phyloP scores from a whole-genome alignment of 2,329 filamentous ascomycete species.

The Cercospora brassicicola region DNA sequence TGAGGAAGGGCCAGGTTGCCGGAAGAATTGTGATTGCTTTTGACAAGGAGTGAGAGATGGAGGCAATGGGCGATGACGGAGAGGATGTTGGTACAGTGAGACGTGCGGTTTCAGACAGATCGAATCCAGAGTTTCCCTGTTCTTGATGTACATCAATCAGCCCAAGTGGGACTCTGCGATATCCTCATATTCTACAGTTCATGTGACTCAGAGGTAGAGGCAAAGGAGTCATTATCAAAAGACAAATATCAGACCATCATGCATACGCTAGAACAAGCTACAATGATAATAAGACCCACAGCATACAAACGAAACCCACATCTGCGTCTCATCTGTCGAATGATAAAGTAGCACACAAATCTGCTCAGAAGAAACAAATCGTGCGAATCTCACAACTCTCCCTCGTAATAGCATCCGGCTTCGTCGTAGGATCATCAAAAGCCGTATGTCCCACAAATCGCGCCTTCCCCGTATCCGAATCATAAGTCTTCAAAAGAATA shows the following conservation, averaged over 20 bases:
- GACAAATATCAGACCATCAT: background rate
- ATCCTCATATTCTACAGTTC: too few relatives aligned
- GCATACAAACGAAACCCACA: background rate
- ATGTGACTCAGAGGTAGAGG: too few relatives aligned
- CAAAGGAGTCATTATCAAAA: too few relatives aligned
- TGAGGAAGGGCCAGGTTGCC: conserved; percentile 52
- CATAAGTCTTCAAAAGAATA: conserved; percentile 46
- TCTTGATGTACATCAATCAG: too few relatives aligned
- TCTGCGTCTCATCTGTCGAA: background rate
- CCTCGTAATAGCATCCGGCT: conserved; percentile 37
- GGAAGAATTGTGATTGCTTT: conserved; percentile 55
- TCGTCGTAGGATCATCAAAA: conserved; percentile 42
- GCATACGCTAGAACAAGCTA: background rate
- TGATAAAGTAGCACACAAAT: too few relatives aligned
- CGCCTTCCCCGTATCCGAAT: conserved; percentile 38
- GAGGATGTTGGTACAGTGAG: too few relatives aligned
- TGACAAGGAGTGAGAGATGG: conserved; percentile 2
- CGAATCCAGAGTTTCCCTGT: too few relatives aligned
- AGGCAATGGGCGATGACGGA: too few relatives aligned
- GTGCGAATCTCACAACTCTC: conserved; percentile 46
- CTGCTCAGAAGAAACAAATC: conserved; percentile 43
- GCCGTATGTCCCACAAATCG: conserved; percentile 44
- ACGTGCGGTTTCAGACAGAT: background rate
- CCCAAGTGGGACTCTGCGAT: too few relatives aligned
- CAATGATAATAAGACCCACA: background rate